Base-by-base conservation (phyloP, 495 filamentous ascomycete species). In the Penicillium angulare region DNA sequence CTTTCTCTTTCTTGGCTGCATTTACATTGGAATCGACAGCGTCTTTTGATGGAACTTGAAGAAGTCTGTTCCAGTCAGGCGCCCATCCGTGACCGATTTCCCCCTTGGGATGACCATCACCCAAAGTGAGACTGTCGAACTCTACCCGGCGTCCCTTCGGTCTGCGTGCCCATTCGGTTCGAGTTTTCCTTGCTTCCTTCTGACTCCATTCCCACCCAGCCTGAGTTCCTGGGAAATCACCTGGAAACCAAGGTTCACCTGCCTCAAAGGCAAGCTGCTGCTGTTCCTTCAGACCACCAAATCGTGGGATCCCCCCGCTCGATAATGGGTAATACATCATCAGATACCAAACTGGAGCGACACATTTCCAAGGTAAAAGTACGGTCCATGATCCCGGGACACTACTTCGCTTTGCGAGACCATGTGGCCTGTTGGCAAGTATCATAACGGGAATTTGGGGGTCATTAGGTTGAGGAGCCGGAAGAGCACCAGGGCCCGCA, bases 301-400 rank as follows among this genome's bases (percentile, higher is more conserved):
- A 90, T 23, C 86, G 78, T 7, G 88, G 83, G 38, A 87, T 90
- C 2, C 87, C 82, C 20, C 89, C 88, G 9, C 84, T 86, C 3
- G 87, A 89, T 1, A 95, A 74, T 0, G 91, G 90, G 60, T 88
- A 92, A 60, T 88, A 88, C 81, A 96, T 86, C 10, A 98, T 59
- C 13, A 81, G 79, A 59, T 92, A 88, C 93, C 93, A 98, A 29
- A 97, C 71, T 1, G 90, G 84, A 17, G 78, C 67, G 23, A 97
- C 86, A 55, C 90, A 96, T 60, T 90, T 92, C 92, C 93, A 97
- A 0, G 93, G 93, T 3, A 93, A 73, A 24, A 97, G 76, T 1
- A 98, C 57, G 1, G 87, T 95, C 91, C 92, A 97, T 1, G 75
- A 82, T 0, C 87, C 86, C 38, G 86, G 84, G 8, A 74, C 72